Percentiles rank a stretch among this genome's conserved stretches.
These are phyloP conservation scores for Suillus subluteus DNA, from an alignment of 768 basidiomycete genomes.

Conservation along the genomic window DNA sequence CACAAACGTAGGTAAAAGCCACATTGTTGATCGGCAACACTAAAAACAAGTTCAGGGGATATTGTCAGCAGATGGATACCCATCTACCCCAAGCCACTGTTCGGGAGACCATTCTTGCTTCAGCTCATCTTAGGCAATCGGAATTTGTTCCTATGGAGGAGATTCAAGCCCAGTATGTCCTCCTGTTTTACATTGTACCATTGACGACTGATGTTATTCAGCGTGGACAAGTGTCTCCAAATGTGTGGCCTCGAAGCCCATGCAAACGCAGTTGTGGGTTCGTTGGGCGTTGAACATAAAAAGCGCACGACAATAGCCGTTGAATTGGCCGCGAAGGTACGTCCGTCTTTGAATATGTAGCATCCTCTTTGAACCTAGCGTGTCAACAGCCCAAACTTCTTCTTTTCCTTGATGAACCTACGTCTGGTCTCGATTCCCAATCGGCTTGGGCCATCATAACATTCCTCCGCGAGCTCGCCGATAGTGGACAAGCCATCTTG, in stretches of 20 bases:
- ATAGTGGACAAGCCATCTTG: conserved; percentile 86
- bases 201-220: conserved; percentile 18
- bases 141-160: conserved; percentile 62
- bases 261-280: conserved; percentile 71
- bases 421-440: conserved; percentile 85
- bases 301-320: conserved; percentile 89
- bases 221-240: conserved; percentile 57
- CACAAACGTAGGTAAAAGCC: conserved; percentile 48
- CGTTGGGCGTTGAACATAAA: conserved; percentile 69
- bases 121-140: conserved; percentile 80
- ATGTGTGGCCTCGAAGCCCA: conserved; percentile 68
- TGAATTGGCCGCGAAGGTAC: conserved; percentile 77
- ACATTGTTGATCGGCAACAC: neutral
- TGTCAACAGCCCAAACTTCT: conserved; percentile 65
- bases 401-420: conserved; percentile 89
- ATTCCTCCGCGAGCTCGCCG: conserved; percentile 76
- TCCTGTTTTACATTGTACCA: neutral
- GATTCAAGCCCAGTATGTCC: conserved; percentile 77
- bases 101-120: conserved; percentile 77
- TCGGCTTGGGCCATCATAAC: conserved; percentile 82
- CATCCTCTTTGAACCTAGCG: neutral
- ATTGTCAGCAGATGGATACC: conserved; percentile 86
- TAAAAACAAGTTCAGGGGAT: conserved; percentile 52
- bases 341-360: neutral
- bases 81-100: conserved; percentile 79